phyloP scores from a whole-genome alignment of 371 early-diverging fungal genomes.

The Funneliformis caledonium region DNA sequence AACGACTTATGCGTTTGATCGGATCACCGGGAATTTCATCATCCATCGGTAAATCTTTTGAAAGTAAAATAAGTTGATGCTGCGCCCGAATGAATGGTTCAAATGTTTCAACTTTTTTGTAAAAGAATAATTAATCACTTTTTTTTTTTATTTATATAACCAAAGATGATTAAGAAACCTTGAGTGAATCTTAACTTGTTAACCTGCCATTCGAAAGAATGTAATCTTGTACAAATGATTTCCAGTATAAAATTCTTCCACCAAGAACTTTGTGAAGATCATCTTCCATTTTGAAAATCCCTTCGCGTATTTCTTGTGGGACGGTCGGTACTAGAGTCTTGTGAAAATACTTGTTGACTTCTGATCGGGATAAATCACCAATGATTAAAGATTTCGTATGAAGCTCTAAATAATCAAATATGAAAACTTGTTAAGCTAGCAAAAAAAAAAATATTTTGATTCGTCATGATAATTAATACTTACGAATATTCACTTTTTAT shows the following conservation, averaged over 20 bases:
- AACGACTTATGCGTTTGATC: neutral
- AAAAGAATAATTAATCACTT: neutral
- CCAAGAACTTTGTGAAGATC: constrained; percentile 2
- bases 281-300: constrained; percentile 10
- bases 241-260: constrained; percentile 8
- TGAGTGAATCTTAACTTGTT: neutral
- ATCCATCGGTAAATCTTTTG: neutral
- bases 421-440: neutral
- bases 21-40: neutral
- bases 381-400: constrained; percentile 7
- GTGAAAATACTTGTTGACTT: neutral
- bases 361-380: neutral
- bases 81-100: constrained; percentile 3
- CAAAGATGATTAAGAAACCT: neutral
- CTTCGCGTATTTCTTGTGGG: constrained; percentile 1
- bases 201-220: neutral
- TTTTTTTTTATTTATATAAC: neutral
- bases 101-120: constrained; percentile 2
- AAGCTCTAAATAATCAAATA: neutral
- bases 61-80: neutral
- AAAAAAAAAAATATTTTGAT: neutral
- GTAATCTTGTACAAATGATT: constrained; percentile 7
- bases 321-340: neutral
- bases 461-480: neutral
- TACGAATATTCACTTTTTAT: neutral